Conservation (phyloP, 495 filamentous ascomycete genomes). For the Penicillium parvum region DNA sequence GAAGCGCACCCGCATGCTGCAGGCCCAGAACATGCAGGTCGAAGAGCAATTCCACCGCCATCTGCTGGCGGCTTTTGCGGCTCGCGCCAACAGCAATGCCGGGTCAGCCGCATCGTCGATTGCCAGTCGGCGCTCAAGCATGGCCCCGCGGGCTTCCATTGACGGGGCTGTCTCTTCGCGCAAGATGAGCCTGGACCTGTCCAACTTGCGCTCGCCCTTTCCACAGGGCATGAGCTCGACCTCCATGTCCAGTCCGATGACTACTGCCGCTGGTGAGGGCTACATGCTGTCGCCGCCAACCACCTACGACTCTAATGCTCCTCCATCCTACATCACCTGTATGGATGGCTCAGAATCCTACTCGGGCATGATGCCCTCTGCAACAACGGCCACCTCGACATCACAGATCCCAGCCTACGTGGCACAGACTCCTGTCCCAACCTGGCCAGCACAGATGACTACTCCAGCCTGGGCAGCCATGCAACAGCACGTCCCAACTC, state of each 20-base stretch:
- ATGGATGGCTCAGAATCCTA: conserved; percentile 13
- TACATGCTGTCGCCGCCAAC: conserved; percentile 32
- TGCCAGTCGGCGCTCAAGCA: conserved; percentile 21
- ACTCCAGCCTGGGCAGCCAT: conserved; percentile 25
- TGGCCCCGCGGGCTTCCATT: conserved; percentile 25
- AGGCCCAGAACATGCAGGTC: conserved; percentile 41
- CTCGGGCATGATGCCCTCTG: conserved; percentile 13
- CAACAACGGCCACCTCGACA: conserved; percentile 13
- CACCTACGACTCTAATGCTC: conserved; percentile 18
- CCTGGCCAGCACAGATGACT: conserved; percentile 14
- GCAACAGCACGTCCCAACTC: conserved; percentile 23
- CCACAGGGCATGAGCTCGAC: conserved; percentile 24
- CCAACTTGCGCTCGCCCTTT: conserved; percentile 30
- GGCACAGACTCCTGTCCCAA: conserved; percentile 3
- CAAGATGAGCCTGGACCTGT: conserved; percentile 43
- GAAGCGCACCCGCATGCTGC: conserved; percentile 41
- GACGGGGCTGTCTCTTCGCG: conserved; percentile 25
- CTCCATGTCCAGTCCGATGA: conserved; percentile 28
- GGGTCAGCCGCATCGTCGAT: conserved; percentile 14
- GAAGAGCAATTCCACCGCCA: conserved; percentile 41
- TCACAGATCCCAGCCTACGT: conserved; percentile 32
- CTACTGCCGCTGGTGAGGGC: conserved; percentile 11
- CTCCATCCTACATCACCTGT: conserved; percentile 27
- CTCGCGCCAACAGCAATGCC: conserved; percentile 18
- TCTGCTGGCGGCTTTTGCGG: conserved; percentile 32